Evolutionary conservation across 768 basidiomycete genomes (phyloP).

Genomic region (Amanita rimosa): DNA sequence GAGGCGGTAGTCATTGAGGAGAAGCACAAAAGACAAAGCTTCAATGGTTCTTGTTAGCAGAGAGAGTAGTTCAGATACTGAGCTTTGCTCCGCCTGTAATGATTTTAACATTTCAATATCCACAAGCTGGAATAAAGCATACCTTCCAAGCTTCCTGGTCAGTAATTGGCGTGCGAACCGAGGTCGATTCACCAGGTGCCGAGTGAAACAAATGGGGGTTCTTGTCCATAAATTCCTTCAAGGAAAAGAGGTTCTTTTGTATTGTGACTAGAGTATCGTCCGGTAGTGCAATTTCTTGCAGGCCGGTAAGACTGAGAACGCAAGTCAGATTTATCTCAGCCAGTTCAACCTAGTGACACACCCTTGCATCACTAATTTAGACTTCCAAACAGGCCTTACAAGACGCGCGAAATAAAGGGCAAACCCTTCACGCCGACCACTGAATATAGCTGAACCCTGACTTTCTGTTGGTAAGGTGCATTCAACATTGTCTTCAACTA

Average conservation of each 20-base stretch:
- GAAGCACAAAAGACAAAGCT: constrained; percentile 86
- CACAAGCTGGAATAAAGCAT: constrained; percentile 7
- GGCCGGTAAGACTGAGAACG: constrained; percentile 16
- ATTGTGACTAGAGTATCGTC: constrained; percentile 56
- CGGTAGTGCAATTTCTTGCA: constrained; percentile 48
- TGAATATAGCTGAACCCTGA: constrained; percentile 69
- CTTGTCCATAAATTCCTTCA: constrained; percentile 68
- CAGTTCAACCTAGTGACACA: constrained; percentile 19
- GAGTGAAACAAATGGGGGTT: constrained; percentile 83
- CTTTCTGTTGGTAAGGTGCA: constrained; percentile 35
- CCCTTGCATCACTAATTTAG: constrained; percentile 60
- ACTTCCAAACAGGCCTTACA: constrained; percentile 80
- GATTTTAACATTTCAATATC: constrained; percentile 5
- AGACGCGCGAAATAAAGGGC: constrained; percentile 80
- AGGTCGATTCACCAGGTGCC: constrained; percentile 57
- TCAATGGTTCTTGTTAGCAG: constrained; percentile 84
- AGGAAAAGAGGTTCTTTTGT: constrained; percentile 68
- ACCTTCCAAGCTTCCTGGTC: constrained; percentile 92
- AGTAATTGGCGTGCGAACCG: constrained; percentile 42
- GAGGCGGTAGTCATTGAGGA: constrained; percentile 85
- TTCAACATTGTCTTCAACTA: background rate
- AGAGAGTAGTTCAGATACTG: constrained; percentile 64
- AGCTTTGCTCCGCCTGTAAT: constrained; percentile 65
- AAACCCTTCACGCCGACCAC: constrained; percentile 82
- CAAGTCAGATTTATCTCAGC: background rate